Conservation (phyloP, 2,329 filamentous ascomycete genomes). For the Grosmannia huntii region DNA sequence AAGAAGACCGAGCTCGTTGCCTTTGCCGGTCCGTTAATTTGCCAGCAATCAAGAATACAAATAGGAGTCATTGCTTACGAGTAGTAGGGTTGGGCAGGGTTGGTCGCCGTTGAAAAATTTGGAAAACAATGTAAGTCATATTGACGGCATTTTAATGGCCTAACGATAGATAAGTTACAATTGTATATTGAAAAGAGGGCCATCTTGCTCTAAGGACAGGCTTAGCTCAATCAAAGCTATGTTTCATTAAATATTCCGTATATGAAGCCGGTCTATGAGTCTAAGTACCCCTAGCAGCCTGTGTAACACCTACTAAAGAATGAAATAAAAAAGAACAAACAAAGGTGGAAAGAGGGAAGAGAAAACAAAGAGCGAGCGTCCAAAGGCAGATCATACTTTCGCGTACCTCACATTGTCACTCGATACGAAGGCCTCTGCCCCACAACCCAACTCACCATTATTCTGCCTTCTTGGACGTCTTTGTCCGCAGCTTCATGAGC, state of each 20-base stretch:
- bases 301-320: background rate
- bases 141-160: too few species aligned
- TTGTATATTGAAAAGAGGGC: background rate
- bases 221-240: background rate
- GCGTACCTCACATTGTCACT: background rate
- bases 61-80: too few species aligned
- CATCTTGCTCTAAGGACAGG: background rate
- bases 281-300: background rate
- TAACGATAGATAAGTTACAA: too few species aligned
- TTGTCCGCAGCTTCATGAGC: slow-evolving; percentile 35
- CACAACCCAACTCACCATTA: slow-evolving; percentile 8
- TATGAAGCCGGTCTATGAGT: background rate
- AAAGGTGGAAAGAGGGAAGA: background rate
- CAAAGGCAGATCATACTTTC: background rate
- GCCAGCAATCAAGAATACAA: too few species aligned
- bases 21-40: too few species aligned
- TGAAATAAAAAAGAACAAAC: background rate
- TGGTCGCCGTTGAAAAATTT: too few species aligned
- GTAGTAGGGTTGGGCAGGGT: too few species aligned
- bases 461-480: slow-evolving; percentile 33
- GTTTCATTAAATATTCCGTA: background rate
- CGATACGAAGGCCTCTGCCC: background rate
- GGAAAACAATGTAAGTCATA: too few species aligned
- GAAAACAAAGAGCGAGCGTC: background rate
- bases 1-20: too few species aligned